Conservation (phyloP, 345 rosid genomes). For the Citrus cavaleriei region DNA sequence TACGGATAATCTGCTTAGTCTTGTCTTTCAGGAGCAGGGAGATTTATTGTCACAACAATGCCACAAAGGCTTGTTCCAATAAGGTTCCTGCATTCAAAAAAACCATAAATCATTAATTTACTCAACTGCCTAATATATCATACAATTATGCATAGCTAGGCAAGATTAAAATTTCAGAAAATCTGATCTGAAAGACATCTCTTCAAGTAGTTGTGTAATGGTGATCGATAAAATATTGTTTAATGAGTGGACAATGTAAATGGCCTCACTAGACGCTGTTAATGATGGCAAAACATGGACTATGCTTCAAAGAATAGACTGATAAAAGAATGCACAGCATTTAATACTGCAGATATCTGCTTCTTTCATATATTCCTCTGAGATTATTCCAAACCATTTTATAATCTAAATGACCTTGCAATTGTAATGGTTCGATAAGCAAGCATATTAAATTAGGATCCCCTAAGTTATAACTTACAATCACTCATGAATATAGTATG, state of each 20-base stretch:
- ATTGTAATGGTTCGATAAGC: too few species aligned
- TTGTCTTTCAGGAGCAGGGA: slow-evolving; percentile 35
- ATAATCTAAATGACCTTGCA: not conserved
- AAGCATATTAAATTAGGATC: too few species aligned
- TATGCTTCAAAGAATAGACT: not conserved
- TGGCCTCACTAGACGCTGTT: not conserved
- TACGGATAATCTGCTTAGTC: not conserved
- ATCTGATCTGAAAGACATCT: not conserved
- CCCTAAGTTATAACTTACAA: too few species aligned
- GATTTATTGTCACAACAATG: slow-evolving; percentile 40
- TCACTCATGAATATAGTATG: too few species aligned
- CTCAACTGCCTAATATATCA: too few species aligned
- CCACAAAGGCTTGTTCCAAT: slow-evolving; percentile 47
- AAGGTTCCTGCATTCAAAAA: slow-evolving; percentile 31
- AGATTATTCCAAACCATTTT: not conserved
- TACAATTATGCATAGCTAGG: too few species aligned
- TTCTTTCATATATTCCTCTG: not conserved
- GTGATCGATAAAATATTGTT: not conserved
- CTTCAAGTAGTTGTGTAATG: not conserved
- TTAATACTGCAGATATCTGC: not conserved
- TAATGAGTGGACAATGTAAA: not conserved
- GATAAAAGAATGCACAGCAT: not conserved
- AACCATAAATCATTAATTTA: not conserved
- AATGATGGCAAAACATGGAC: not conserved
- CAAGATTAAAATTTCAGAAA: not conserved